Evolutionary conservation across 2,329 filamentous ascomycete genomes (phyloP), one percentile per base, ranked within the genome.

Genomic region (Cytospora mali): DNA sequence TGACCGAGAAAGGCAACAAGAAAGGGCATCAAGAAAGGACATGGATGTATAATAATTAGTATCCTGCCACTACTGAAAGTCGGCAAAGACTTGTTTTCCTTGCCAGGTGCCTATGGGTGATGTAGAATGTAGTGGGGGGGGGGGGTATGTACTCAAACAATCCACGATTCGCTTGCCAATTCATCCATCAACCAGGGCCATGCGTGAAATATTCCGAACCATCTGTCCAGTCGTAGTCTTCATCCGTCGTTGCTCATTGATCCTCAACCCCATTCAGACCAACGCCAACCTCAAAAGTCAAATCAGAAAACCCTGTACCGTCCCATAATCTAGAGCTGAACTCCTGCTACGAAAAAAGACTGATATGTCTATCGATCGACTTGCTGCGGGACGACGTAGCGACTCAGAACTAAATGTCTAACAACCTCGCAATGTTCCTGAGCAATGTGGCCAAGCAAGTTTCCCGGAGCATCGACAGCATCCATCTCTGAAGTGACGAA

Each of bases 141-240:
- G 16, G 42, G 25, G 27, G 46, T 31, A 49, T 23, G 28, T 42
- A 35, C 58, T 60, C 21, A 33, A 49, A 60, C 50, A 49, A 54
- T 60, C 35, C 50, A 60, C 50, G 23, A 54, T 54, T 21, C 50
- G 16, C 50, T 60, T 60, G 35, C 27, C 58, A 54, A 54, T 31
- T 60, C 50, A 59, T 39, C n/a, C n/a, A n/a, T n/a, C n/a, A 60
- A 25, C 42, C 33, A 49, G 28, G 58, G 52, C 52, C 53, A 48
- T 60, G 58, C 58, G 35, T 48, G 50, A 60, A 14, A 54, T 54
- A 60, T n/a, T n/a, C 58, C 58, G 16, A 48, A 54, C 28, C 50
- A 54, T 21, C 21, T 54, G 27, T 29, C 58, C 58, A 27, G 31
- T 60, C 58, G 50, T 27, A 33, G 49, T 33, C 39, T 31, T 59